These are phyloP conservation scores for Begonia masoniana DNA, from an alignment of 306 rosid genomes.

Conservation along the genomic window DNA sequence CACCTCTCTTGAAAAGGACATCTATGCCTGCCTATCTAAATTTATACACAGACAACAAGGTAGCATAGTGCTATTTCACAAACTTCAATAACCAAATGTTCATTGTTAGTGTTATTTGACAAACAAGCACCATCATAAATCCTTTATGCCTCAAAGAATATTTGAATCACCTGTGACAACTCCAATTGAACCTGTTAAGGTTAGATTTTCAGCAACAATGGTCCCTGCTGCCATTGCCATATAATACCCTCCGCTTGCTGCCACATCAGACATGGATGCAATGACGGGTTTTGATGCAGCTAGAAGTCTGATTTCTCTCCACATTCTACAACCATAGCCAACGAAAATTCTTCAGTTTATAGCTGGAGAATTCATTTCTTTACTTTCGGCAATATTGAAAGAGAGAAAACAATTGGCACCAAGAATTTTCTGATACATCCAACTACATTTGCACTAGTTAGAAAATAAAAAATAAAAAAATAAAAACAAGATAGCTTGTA, in stretches of 20 bases:
- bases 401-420: too few species aligned
- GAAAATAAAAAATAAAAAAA: too few species aligned
- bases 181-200: slow-evolving; percentile 95
- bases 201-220: slow-evolving; percentile 89
- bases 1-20: too few species aligned
- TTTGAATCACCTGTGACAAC: slow-evolving; percentile 65
- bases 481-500: too few species aligned
- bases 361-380: not conserved
- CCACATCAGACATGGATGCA: slow-evolving; percentile 95
- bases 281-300: slow-evolving; percentile 89
- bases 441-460: too few species aligned
- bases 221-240: slow-evolving; percentile 94
- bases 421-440: too few species aligned
- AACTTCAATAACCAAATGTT: too few species aligned
- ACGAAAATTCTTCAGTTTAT: not conserved
- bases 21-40: too few species aligned
- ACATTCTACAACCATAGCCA: slow-evolving; percentile 50
- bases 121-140: not conserved
- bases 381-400: not conserved
- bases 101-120: too few species aligned
- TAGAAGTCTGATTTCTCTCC: slow-evolving; percentile 95
- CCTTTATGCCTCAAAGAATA: slow-evolving; percentile 5
- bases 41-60: too few species aligned
- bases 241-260: slow-evolving; percentile 98
- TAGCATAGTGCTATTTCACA: too few species aligned